phyloP scores from a whole-genome alignment of 192 early-diverging fungal species.

The Coemansia sp. region DNA sequence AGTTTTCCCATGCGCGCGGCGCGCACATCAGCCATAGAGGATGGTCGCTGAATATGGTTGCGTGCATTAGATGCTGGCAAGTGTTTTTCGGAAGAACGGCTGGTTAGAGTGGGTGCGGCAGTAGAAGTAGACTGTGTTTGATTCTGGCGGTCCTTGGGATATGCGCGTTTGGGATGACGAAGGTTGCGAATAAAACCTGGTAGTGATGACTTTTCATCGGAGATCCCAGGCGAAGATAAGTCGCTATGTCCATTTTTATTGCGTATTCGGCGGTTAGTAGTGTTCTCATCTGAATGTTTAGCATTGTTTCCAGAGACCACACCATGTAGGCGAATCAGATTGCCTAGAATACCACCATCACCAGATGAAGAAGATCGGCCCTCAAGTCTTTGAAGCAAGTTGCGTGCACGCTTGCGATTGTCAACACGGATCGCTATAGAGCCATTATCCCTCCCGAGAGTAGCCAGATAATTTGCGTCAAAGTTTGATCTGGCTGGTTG shows the following conservation, averaged over 20 bases:
- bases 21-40: slow-evolving; percentile 5
- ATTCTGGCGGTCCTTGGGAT: background rate
- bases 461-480: slow-evolving; percentile 31
- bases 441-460: slow-evolving; percentile 20
- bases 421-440: slow-evolving; percentile 33
- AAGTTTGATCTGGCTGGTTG: slow-evolving; percentile 27
- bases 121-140: background rate
- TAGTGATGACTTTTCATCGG: background rate
- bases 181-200: slow-evolving; percentile 11
- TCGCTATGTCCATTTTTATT: background rate
- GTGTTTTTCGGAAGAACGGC: slow-evolving; percentile 5
- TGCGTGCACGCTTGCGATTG: slow-evolving; percentile 22
- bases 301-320: slow-evolving; percentile 12
- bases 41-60: slow-evolving; percentile 8
- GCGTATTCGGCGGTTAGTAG: background rate
- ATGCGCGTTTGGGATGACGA: slow-evolving; percentile 3
- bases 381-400: slow-evolving; percentile 24
- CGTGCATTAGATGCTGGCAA: background rate
- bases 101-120: background rate
- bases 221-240: background rate
- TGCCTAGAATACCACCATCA: slow-evolving; percentile 19
- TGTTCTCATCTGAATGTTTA: background rate
- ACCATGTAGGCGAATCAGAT: slow-evolving; percentile 27
- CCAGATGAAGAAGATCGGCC: slow-evolving; percentile 10
- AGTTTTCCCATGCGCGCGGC: background rate